phyloP scores from a whole-genome alignment of 2,329 filamentous ascomycete genomes.

The Cercospora brassicicola region DNA sequence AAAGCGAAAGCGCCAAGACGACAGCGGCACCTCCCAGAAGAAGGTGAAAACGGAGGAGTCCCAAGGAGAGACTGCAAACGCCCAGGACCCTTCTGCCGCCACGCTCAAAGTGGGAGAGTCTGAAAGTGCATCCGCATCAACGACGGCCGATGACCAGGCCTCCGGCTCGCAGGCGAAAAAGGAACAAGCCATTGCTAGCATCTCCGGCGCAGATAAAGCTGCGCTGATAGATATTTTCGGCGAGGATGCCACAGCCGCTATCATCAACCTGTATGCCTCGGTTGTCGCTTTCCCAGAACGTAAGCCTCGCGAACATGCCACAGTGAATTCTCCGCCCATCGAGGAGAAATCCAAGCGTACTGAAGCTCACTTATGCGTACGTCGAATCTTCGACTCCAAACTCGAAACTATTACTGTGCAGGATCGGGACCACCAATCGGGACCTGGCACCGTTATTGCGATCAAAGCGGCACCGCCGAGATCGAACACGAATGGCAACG shows the following conservation, averaged over 20 bases:
- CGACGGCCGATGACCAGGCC: not conserved
- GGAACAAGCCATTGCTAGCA: conserved; percentile 25
- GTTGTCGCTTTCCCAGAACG: conserved; percentile 55
- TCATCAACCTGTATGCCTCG: conserved; percentile 57
- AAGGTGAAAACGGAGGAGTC: conserved; percentile 17
- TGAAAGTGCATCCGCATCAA: not conserved
- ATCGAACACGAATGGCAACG: conserved; percentile 18
- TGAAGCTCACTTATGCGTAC: conserved; percentile 65
- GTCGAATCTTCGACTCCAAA: conserved; percentile 74
- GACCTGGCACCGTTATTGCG: conserved; percentile 62
- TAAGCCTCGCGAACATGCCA: conserved; percentile 58
- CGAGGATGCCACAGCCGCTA: conserved; percentile 49
- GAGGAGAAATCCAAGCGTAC: conserved; percentile 62
- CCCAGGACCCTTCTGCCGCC: conserved; percentile 9
- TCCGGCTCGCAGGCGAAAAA: conserved; percentile 14
- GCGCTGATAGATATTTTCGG: conserved; percentile 53
- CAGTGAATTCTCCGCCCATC: conserved; percentile 56
- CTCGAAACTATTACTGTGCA: conserved; percentile 76
- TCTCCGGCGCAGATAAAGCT: conserved; percentile 43
- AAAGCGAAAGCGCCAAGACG: conserved; percentile 29
- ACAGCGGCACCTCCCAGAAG: conserved; percentile 20
- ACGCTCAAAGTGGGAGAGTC: not conserved
- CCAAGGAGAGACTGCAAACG: conserved; percentile 8
- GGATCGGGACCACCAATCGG: conserved; percentile 52
- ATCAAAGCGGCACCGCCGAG: conserved; percentile 51